Conservation (phyloP, 2,329 filamentous ascomycete species). For the Neofusicoccum laricinum region DNA sequence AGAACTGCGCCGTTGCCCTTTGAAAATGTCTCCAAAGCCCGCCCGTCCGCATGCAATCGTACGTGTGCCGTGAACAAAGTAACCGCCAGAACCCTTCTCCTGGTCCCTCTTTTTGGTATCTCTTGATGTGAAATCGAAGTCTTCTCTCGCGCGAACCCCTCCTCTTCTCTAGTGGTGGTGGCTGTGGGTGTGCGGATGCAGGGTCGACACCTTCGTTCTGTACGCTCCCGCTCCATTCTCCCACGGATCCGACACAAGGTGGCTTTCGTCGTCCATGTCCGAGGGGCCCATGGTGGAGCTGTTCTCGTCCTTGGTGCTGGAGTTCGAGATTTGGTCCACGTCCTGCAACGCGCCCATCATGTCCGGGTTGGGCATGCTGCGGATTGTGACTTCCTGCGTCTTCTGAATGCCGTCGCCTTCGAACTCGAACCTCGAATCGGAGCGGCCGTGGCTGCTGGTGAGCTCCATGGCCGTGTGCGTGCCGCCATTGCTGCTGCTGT, state of each 20-base stretch:
- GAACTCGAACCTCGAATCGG: slow-evolving; percentile 7
- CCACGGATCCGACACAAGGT: not conserved
- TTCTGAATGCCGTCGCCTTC: slow-evolving; percentile 9
- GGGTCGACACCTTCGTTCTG: not conserved
- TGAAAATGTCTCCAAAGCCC: not conserved
- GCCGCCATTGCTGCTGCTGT: not conserved
- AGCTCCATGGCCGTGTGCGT: slow-evolving; percentile 5
- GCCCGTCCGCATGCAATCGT: not conserved
- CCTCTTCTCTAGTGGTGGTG: not conserved
- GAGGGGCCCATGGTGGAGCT: not conserved
- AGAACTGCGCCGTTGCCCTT: slow-evolving; percentile 3
- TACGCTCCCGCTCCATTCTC: not conserved
- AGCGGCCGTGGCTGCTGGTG: not conserved
- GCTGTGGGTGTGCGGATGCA: not conserved
- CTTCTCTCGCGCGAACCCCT: not conserved
- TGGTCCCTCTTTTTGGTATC: not conserved
- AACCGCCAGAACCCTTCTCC: not conserved
- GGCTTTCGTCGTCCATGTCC: slow-evolving; percentile 7
- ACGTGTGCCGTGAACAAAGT: not conserved
- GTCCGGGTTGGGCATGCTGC: slow-evolving; percentile 2
- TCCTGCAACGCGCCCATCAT: not conserved
- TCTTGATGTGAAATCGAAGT: not conserved
- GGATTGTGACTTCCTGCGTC: slow-evolving; percentile 7
- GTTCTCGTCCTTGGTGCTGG: slow-evolving; percentile 10
- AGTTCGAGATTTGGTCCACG: not conserved